phyloP scores from a whole-genome alignment of 441 rosid genomes.

The Euphorbia celastroides region DNA sequence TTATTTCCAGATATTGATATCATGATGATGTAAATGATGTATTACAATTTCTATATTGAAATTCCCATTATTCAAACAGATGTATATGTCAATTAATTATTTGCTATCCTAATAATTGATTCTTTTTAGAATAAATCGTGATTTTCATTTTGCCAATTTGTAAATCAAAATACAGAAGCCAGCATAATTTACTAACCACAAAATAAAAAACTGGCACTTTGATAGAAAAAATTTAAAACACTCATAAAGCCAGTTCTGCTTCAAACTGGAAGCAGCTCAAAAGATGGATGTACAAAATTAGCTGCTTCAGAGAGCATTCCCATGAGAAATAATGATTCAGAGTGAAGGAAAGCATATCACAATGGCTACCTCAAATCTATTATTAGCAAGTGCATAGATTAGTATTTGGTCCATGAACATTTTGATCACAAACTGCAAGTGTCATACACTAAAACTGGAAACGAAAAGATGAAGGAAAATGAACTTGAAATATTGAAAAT shows the following conservation, averaged over 20 bases:
- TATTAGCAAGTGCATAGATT: neutral
- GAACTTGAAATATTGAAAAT: constrained; percentile 10
- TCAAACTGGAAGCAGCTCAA: neutral
- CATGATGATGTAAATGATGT: neutral
- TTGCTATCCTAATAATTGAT: neutral
- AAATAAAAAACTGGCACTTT: neutral
- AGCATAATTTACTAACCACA: neutral
- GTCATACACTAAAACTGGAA: neutral
- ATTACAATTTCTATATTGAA: neutral
- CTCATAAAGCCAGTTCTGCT: neutral
- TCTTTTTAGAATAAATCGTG: neutral
- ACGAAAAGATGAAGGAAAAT: neutral
- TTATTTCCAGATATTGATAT: neutral
- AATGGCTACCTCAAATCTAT: neutral
- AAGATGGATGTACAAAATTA: no score
- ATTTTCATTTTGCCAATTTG: neutral
- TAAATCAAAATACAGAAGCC: neutral
- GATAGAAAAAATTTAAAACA: neutral
- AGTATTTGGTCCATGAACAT: neutral
- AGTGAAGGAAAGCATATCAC: neutral
- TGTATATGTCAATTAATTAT: neutral
- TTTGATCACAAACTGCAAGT: constrained; percentile 10
- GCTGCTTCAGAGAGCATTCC: neutral
- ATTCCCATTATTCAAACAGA: constrained; percentile 7
- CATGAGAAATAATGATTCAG: neutral